A percentile compares a stretch with the other conserved stretches of the same genome.
Conservation (phyloP, 805 yeast species). For the Scheffersomyces stipitis region DNA sequence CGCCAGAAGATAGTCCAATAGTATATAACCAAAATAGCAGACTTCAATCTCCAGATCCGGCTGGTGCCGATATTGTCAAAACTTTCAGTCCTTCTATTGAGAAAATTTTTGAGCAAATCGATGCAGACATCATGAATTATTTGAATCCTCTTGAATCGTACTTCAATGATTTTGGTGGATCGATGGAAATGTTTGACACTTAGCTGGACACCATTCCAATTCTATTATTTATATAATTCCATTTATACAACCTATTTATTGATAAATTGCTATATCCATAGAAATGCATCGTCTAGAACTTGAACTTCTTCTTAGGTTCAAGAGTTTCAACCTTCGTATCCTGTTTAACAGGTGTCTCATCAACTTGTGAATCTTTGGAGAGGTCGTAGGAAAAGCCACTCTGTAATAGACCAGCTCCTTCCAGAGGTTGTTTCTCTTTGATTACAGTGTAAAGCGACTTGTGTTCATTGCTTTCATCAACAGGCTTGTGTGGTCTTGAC, state of each 20-base stretch:
- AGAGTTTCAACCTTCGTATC: too few relatives aligned
- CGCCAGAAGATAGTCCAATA: background rate
- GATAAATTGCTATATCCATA: too few relatives aligned
- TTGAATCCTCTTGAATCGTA: slow-evolving; percentile 29
- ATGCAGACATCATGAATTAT: slow-evolving; percentile 27
- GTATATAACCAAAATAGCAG: background rate
- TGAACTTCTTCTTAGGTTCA: too few relatives aligned
- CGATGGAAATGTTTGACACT: slow-evolving; percentile 1
- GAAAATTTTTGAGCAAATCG: slow-evolving; percentile 30
- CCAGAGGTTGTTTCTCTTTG: slow-evolving; percentile 15
- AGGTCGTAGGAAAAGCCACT: slow-evolving; percentile 14
- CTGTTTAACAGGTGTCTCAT: too few relatives aligned
- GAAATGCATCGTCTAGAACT: too few relatives aligned
- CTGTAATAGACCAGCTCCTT: slow-evolving; percentile 6
- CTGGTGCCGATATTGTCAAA: background rate
- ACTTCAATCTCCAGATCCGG: background rate
- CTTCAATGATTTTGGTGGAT: slow-evolving; percentile 5
- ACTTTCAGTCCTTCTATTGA: slow-evolving; percentile 14
- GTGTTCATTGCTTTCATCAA: slow-evolving; percentile 1
- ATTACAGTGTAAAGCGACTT: slow-evolving; percentile 21
- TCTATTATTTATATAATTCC: too few relatives aligned
- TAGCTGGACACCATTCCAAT: too few relatives aligned
- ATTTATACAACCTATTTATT: too few relatives aligned
- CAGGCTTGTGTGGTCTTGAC: background rate
- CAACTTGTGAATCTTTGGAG: too few relatives aligned